Evolutionary conservation across 1,284 basidiomycete genomes (phyloP).

Genomic region (Sporisorium exsertum): DNA sequence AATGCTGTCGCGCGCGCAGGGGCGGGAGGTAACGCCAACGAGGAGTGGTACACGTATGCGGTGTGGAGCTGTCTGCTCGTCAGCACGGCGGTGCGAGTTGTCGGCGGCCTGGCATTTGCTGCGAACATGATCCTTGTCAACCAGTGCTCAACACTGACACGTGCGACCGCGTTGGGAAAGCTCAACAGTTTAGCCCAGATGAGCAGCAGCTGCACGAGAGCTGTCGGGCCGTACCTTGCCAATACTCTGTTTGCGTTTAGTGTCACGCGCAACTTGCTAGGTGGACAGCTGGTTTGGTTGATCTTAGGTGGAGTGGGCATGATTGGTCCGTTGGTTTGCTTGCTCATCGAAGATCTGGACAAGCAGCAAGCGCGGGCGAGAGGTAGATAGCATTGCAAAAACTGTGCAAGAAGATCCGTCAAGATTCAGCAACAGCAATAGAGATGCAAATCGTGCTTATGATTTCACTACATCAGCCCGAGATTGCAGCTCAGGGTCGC

Average conservation of each 20-base stretch:
- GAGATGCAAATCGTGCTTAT: no score
- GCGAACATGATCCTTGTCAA: slow-evolving; percentile 55
- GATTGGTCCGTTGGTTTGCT: slow-evolving; percentile 16
- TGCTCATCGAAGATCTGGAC: slow-evolving; percentile 29
- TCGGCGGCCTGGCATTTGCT: slow-evolving; percentile 39
- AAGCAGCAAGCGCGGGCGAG: not conserved
- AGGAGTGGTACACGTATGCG: not conserved
- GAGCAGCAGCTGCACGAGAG: slow-evolving; percentile 30
- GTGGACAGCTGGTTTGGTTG: slow-evolving; percentile 56
- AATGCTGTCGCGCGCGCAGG: slow-evolving; percentile 50
- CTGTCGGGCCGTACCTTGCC: slow-evolving; percentile 48
- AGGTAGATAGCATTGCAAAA: not conserved
- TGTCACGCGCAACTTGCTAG: slow-evolving; percentile 34
- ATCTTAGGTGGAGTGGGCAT: slow-evolving; percentile 24
- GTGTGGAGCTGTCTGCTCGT: slow-evolving; percentile 23
- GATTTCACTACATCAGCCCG: not conserved
- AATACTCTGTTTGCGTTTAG: slow-evolving; percentile 52
- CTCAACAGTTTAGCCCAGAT: slow-evolving; percentile 55
- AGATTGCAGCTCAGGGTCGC: not conserved
- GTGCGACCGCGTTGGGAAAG: slow-evolving; percentile 37
- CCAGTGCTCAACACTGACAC: slow-evolving; percentile 40
- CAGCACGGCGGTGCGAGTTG: slow-evolving; percentile 15
- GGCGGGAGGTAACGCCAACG: not conserved
- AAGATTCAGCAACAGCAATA: no score
- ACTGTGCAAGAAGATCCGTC: no score